Conservation (phyloP, 495 filamentous ascomycete genomes). For the Aspergillus nidulans region DNA sequence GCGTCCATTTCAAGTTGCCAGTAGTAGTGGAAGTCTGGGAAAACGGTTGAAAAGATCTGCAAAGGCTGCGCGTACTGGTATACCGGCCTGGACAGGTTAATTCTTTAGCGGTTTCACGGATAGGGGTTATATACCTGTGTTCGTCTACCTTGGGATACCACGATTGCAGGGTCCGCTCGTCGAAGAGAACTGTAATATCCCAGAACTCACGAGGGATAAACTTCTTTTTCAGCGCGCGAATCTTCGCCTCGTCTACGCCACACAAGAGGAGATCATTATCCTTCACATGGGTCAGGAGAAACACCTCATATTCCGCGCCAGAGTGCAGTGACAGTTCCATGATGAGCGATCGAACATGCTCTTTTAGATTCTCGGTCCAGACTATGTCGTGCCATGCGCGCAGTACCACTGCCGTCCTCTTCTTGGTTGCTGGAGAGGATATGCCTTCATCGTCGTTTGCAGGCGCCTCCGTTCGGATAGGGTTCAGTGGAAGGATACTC, state of each 20-base stretch:
- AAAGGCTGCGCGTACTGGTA: slow-evolving; percentile 22
- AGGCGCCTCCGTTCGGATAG: neutral
- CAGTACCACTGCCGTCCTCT: slow-evolving; percentile 60
- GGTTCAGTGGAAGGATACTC: neutral
- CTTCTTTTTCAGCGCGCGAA: slow-evolving; percentile 46
- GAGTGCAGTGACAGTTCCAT: slow-evolving; percentile 67
- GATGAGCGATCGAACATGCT: slow-evolving; percentile 66
- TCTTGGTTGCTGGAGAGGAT: neutral
- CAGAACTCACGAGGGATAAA: slow-evolving; percentile 61
- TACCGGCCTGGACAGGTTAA: slow-evolving; percentile 3
- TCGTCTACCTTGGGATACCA: slow-evolving; percentile 52
- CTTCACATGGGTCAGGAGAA: slow-evolving; percentile 67
- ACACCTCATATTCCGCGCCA: slow-evolving; percentile 72
- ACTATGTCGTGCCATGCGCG: slow-evolving; percentile 60
- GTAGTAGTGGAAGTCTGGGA: slow-evolving; percentile 65
- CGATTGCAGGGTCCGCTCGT: slow-evolving; percentile 48
- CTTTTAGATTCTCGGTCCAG: slow-evolving; percentile 63
- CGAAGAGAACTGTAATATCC: slow-evolving; percentile 64
- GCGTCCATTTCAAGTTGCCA: slow-evolving; percentile 76
- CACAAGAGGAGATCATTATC: slow-evolving; percentile 50
- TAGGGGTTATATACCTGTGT: slow-evolving; percentile 8
- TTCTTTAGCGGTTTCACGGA: neutral
- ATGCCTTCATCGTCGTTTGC: neutral
- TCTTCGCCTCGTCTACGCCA: slow-evolving; percentile 36
- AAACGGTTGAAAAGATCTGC: slow-evolving; percentile 54